Base-by-base conservation (phyloP, 83 land plant species). In the Picea abies region DNA sequence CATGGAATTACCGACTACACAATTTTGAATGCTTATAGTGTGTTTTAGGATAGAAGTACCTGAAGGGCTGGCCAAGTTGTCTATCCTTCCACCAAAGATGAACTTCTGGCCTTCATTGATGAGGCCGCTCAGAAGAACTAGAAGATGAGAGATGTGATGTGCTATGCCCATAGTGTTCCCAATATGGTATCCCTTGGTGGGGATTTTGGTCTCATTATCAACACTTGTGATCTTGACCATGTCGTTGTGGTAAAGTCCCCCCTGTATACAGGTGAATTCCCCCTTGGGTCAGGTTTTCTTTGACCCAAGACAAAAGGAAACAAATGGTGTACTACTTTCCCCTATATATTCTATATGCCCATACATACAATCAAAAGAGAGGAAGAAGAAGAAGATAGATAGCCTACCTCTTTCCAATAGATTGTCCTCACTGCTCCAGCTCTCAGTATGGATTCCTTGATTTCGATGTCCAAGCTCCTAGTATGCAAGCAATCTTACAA, bases 121-220 rank as follows among this genome's bases (percentile, higher is more conserved):
- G 16, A 26, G 10, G 93, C 88, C 8, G 44, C 84, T 10, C 26
- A 37, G 14, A 76, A 22, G 80, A 84, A 82, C 32, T 60, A 64
- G 61, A 87, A 87, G 81, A 90, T 91, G 62, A 91, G 86, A 76
- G 84, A 87, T 1, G 83, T 81, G 11, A 87, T 84, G 12, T 8
- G 47, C 1, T 78, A 71, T 37, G 52, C 84, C 63, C 92, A 91
- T 79, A 89, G 26, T 60, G 10, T 58, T 4, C 15, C 44, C 63
- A 78, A 41, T 14, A 49, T 75, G 6, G 58, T 47, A 2, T 75
- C 49, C 44, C 94, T 92, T 0, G 73, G 39, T 7, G 58, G 37
- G 4, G 78, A 75, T n/a, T 11, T 17, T 19, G 78, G 78, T 17
- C 3, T 75, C 5, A 41, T 75, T 1, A 75, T 75, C 37, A 41